Percentiles rank a stretch among this genome's conserved stretches.
phyloP scores from a whole-genome alignment of 2,329 filamentous ascomycete species.

The Venturia oleaginea region DNA sequence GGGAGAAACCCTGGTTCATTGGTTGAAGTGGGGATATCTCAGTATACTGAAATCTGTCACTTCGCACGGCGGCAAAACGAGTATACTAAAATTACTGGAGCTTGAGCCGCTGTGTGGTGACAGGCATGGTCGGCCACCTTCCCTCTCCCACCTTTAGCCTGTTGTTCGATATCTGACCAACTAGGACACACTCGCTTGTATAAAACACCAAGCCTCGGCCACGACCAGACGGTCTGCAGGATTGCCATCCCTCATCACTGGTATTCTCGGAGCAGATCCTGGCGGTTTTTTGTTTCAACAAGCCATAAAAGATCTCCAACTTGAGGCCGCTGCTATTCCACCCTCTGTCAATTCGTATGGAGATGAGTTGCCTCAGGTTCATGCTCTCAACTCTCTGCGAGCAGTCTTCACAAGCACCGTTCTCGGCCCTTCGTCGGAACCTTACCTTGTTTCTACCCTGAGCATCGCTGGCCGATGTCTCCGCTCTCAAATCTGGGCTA shows the following conservation, averaged over 20 bases:
- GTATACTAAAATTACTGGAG: neutral
- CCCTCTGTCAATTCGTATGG: slow-evolving; percentile 29
- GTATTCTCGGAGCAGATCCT: slow-evolving; percentile 62
- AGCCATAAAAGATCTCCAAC: slow-evolving; percentile 54
- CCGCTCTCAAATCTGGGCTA: slow-evolving; percentile 55
- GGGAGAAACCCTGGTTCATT: neutral
- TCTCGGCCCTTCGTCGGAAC: slow-evolving; percentile 63
- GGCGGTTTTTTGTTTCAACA: slow-evolving; percentile 48
- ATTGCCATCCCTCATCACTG: slow-evolving; percentile 77
- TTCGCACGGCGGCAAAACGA: neutral
- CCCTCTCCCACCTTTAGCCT: neutral
- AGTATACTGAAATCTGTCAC: neutral
- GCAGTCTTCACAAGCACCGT: slow-evolving; percentile 81
- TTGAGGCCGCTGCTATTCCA: slow-evolving; percentile 49
- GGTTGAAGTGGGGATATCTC: neutral
- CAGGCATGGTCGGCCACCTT: neutral
- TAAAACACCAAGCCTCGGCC: slow-evolving; percentile 66
- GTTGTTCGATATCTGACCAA: neutral
- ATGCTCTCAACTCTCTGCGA: slow-evolving; percentile 88
- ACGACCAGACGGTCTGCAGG: slow-evolving; percentile 84
- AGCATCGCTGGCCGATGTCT: slow-evolving; percentile 52
- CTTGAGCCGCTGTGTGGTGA: neutral
- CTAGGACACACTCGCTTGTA: slow-evolving; percentile 57
- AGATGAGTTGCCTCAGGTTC: slow-evolving; percentile 45
- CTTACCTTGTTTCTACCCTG: slow-evolving; percentile 63